These are phyloP conservation scores for Ophiostoma quercus DNA, from an alignment of 2,329 filamentous ascomycete species.

Conservation along the genomic window DNA sequence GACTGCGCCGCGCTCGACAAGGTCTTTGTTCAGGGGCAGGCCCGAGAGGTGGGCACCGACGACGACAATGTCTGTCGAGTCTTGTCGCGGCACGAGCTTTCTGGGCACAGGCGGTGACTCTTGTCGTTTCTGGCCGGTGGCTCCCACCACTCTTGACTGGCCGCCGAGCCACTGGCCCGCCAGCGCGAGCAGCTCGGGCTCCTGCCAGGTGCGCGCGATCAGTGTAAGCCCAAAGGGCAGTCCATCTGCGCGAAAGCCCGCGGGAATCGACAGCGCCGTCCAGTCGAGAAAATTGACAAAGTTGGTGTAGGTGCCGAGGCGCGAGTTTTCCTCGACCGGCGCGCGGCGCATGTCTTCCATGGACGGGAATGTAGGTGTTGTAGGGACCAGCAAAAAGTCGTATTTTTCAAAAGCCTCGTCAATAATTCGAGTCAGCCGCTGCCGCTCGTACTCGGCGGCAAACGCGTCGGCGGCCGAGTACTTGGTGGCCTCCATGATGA, in stretches of 20 bases:
- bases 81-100: neutral
- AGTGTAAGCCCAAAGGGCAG: constrained; percentile 39
- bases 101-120: neutral
- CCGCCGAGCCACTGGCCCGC: constrained; percentile 25
- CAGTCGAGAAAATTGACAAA: constrained; percentile 58
- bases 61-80: constrained; percentile 29
- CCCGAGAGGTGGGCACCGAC: constrained; percentile 32
- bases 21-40: constrained; percentile 31
- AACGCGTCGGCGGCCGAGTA: constrained; percentile 46
- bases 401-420: constrained; percentile 35
- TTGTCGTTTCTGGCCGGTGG: constrained; percentile 27
- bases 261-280: constrained; percentile 49
- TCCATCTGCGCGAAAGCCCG: constrained; percentile 37
- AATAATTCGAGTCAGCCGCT: constrained; percentile 40
- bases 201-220: constrained; percentile 37
- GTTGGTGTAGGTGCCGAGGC: constrained; percentile 53
- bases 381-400: constrained; percentile 52
- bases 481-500: constrained; percentile 37
- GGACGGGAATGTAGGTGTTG: constrained; percentile 48
- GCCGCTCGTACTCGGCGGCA: constrained; percentile 37
- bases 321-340: constrained; percentile 50
- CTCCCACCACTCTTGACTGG: constrained; percentile 33
- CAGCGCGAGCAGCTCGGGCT: constrained; percentile 32
- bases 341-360: constrained; percentile 47
- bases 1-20: constrained; percentile 32